These are phyloP conservation scores for Astrephomene gubernaculifera DNA, from an alignment of 139 green algal species.

Conservation along the genomic window DNA sequence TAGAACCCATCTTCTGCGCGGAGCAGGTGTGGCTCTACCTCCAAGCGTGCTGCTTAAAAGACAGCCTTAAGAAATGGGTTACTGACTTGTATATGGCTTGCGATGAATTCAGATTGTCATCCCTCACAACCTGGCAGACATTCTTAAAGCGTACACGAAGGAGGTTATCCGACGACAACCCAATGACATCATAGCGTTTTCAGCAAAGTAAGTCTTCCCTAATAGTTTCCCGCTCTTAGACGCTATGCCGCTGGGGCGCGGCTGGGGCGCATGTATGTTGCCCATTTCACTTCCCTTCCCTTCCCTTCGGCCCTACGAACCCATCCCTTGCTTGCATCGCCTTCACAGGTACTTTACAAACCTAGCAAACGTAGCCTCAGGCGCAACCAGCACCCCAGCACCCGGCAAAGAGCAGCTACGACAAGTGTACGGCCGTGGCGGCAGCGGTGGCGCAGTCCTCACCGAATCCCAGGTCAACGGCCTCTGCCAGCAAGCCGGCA, in stretches of 20 bases:
- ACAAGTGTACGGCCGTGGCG: constrained; percentile 48
- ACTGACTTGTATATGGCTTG: background rate
- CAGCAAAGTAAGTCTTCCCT: constrained; percentile 66
- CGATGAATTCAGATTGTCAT: constrained; percentile 71
- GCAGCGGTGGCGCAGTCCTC: background rate
- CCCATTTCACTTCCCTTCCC: no score
- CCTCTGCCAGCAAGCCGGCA: constrained; percentile 51
- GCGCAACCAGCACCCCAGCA: constrained; percentile 29
- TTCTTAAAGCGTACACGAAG: constrained; percentile 87
- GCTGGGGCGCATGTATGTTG: no score
- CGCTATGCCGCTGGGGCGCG: no score
- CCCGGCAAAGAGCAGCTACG: constrained; percentile 56
- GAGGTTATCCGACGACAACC: constrained; percentile 82
- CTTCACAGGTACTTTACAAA: constrained; percentile 79
- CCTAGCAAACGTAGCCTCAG: constrained; percentile 60
- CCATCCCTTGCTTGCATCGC: no score
- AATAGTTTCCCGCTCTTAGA: no score
- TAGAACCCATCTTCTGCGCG: constrained; percentile 76
- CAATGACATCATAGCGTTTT: constrained; percentile 76
- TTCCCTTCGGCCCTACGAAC: no score
- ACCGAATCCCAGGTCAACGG: constrained; percentile 47
- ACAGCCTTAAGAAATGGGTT: background rate
- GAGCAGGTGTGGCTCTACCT: constrained; percentile 70
- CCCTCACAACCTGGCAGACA: constrained; percentile 76
- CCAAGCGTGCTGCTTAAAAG: no score